Conservation (phyloP, 108 stramenopile genomes). For the Skeletonema marinoi region DNA sequence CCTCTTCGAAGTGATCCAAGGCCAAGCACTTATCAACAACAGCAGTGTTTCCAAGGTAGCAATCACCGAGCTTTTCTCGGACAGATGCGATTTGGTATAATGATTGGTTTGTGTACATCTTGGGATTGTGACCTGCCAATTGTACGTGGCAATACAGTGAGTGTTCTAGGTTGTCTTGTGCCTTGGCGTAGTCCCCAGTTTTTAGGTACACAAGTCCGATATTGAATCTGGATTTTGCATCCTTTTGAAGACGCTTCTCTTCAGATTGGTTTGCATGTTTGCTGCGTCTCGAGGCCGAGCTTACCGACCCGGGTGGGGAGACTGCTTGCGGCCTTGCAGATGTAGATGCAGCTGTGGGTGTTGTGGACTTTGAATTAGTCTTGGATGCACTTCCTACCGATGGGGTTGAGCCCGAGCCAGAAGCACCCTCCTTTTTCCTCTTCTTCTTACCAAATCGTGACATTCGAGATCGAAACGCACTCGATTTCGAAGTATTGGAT, state of each 20-base stretch:
- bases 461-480: background rate
- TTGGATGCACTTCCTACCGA: background rate
- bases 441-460: slow-evolving; percentile 6
- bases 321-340: background rate
- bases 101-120: slow-evolving; percentile 23
- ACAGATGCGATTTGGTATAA: slow-evolving; percentile 29
- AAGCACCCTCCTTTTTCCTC: background rate
- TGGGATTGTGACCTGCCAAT: slow-evolving; percentile 29
- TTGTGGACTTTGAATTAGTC: background rate
- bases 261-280: slow-evolving; percentile 1
- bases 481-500: slow-evolving; percentile 13
- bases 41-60: slow-evolving; percentile 26
- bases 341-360: background rate
- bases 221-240: slow-evolving; percentile 44
- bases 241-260: slow-evolving; percentile 22
- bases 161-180: slow-evolving; percentile 48
- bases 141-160: slow-evolving; percentile 38
- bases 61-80: slow-evolving; percentile 43
- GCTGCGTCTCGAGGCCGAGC: background rate
- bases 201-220: slow-evolving; percentile 47
- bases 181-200: slow-evolving; percentile 40
- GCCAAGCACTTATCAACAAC: slow-evolving; percentile 36
- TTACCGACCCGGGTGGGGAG: slow-evolving; percentile 7
- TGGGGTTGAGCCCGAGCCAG: background rate
- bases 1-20: slow-evolving; percentile 42